phyloP scores from a whole-genome alignment of 805 yeast genomes.

The Kodamaea restingae region DNA sequence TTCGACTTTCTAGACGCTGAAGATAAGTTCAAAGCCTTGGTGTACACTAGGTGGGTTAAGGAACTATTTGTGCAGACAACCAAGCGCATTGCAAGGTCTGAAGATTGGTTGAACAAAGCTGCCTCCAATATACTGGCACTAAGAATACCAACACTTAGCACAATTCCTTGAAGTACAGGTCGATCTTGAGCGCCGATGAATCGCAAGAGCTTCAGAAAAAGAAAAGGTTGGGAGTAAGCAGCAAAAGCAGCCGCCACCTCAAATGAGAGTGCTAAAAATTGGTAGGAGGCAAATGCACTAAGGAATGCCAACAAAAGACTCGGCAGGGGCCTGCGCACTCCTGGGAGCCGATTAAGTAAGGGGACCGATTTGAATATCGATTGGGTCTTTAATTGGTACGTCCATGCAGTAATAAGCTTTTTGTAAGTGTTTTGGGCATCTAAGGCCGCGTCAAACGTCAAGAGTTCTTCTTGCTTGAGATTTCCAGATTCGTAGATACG shows the following conservation, averaged over 20 bases:
- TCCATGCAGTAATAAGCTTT: background rate
- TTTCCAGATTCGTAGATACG: constrained; percentile 19
- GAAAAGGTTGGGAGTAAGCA: constrained; percentile 2
- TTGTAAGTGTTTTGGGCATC: constrained; percentile 1
- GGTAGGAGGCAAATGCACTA: background rate
- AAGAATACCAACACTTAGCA: constrained; percentile 24
- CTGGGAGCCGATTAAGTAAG: constrained; percentile 1
- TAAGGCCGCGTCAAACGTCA: background rate
- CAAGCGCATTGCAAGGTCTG: constrained; percentile 10
- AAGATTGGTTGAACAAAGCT: constrained; percentile 17
- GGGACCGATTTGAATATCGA: background rate
- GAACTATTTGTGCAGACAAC: constrained; percentile 16
- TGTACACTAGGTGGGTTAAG: constrained; percentile 22
- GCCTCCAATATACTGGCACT: constrained; percentile 19
- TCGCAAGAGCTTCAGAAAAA: constrained; percentile 1
- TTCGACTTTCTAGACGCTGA: constrained; percentile 29
- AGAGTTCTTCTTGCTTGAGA: constrained; percentile 18
- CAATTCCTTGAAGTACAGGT: constrained; percentile 26
- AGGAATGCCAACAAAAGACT: constrained; percentile 1
- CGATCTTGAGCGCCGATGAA: constrained; percentile 9
- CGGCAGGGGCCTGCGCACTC: constrained; percentile 1
- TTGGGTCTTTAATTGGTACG: background rate
- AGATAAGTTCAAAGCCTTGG: constrained; percentile 27
- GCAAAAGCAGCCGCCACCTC: background rate
- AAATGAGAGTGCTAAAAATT: background rate